Percentiles rank a stretch among this genome's conserved stretches.
These are phyloP conservation scores for Closterium sp. DNA, from an alignment of 139 green algal genomes.

Conservation along the genomic window DNA sequence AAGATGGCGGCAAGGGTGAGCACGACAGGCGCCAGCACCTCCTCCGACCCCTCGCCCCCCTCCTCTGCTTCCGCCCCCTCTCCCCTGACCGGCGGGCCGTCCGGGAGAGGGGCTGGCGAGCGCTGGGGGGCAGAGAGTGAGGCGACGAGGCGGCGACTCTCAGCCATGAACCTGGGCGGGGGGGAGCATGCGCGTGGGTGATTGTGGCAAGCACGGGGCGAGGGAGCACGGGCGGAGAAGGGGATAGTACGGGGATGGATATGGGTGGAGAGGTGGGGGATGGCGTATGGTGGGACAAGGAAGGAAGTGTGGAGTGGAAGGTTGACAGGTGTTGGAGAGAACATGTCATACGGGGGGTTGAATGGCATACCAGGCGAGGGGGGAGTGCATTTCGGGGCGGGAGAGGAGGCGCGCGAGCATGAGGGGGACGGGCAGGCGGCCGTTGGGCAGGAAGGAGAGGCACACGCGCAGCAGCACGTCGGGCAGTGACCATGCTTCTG, in stretches of 20 bases:
- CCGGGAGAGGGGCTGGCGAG: background rate
- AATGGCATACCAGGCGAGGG: background rate
- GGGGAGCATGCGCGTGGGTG: too few species aligned
- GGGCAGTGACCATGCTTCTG: background rate
- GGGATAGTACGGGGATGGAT: too few species aligned
- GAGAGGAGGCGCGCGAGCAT: background rate
- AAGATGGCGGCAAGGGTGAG: background rate
- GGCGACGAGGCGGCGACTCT: background rate
- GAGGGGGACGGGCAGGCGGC: background rate
- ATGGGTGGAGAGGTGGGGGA: too few species aligned
- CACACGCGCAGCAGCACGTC: background rate
- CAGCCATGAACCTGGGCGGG: background rate
- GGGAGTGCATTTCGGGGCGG: background rate
- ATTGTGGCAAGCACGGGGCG: too few species aligned
- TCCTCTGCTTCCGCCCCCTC: background rate
- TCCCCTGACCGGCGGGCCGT: background rate
- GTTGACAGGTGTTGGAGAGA: too few species aligned
- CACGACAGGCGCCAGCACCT: background rate
- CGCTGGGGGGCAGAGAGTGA: background rate
- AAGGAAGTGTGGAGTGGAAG: too few species aligned
- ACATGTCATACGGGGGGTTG: too few species aligned
- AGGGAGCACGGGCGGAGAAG: too few species aligned
- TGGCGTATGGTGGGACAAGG: too few species aligned
- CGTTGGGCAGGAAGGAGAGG: background rate
- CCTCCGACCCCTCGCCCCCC: background rate